Percentiles rank a stretch among this genome's conserved stretches.
These are phyloP conservation scores for Chytridiales sp. DNA, from an alignment of 371 early-diverging fungal genomes.

Conservation along the genomic window DNA sequence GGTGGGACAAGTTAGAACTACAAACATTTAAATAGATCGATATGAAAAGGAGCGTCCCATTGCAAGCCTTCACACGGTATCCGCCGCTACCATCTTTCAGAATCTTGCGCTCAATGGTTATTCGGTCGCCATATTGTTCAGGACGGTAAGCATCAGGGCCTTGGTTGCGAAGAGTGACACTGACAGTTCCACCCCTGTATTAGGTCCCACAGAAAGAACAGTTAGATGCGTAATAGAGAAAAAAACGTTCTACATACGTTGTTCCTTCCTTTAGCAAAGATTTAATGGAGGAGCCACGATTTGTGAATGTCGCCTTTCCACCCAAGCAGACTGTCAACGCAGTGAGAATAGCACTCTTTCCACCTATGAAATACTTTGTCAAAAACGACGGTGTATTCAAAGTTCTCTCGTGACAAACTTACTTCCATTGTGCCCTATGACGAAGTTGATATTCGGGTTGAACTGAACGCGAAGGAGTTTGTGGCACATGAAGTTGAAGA, in stretches of 20 bases:
- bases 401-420: conserved; percentile 32
- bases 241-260: conserved; percentile 45
- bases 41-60: conserved; percentile 45
- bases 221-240: neutral
- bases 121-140: conserved; percentile 75
- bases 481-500: conserved; percentile 96
- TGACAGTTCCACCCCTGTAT: conserved; percentile 64
- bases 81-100: conserved; percentile 62
- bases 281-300: conserved; percentile 77
- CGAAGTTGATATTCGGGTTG: conserved; percentile 89
- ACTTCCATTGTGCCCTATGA: conserved; percentile 94
- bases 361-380: conserved; percentile 34
- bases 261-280: conserved; percentile 83
- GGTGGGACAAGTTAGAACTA: neutral
- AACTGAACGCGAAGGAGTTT: conserved; percentile 71
- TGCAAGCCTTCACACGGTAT: conserved; percentile 73
- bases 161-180: conserved; percentile 73
- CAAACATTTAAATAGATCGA: neutral
- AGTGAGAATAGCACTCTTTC: conserved; percentile 94
- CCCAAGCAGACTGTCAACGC: conserved; percentile 91
- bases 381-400: neutral
- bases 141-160: conserved; percentile 81
- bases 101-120: conserved; percentile 82
- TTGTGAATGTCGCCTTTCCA: conserved; percentile 83
- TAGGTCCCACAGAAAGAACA: no score